These are phyloP conservation scores for Mucor velutinosus DNA, from an alignment of 371 early-diverging fungal species.

Conservation along the genomic window DNA sequence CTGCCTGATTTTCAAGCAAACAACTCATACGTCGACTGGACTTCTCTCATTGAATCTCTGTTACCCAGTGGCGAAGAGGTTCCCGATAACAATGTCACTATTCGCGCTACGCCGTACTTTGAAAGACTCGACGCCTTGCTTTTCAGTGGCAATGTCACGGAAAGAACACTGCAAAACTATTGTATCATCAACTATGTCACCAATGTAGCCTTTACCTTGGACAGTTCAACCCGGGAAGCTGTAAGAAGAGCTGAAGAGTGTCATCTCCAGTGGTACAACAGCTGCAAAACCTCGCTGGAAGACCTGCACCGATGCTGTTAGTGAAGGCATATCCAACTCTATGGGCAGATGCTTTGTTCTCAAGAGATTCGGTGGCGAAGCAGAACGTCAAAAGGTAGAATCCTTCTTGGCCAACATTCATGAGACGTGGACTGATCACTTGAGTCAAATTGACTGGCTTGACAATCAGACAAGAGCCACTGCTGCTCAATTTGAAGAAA, in stretches of 20 bases:
- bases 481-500: constrained; percentile 44
- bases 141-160: background rate
- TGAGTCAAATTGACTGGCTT: constrained; percentile 56
- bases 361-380: constrained; percentile 42
- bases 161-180: constrained; percentile 15
- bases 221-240: constrained; percentile 18
- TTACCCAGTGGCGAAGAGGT: background rate
- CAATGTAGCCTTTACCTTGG: constrained; percentile 12
- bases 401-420: constrained; percentile 38
- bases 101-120: constrained; percentile 13
- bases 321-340: constrained; percentile 43
- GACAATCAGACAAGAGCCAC: constrained; percentile 55
- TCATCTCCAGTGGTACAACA: constrained; percentile 30
- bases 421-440: constrained; percentile 41
- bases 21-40: constrained; percentile 43
- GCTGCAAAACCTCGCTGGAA: constrained; percentile 50
- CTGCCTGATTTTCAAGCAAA: constrained; percentile 35
- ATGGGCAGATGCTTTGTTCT: constrained; percentile 58
- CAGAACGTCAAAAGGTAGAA: constrained; percentile 24
- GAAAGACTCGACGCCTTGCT: constrained; percentile 6
- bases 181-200: constrained; percentile 12
- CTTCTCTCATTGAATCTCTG: background rate
- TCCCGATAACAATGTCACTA: constrained; percentile 4
- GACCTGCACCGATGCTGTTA: constrained; percentile 47
- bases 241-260: constrained; percentile 15